Base-by-base conservation (phyloP, 2,329 filamentous ascomycete species). In the Sclerotinia glacialis region DNA sequence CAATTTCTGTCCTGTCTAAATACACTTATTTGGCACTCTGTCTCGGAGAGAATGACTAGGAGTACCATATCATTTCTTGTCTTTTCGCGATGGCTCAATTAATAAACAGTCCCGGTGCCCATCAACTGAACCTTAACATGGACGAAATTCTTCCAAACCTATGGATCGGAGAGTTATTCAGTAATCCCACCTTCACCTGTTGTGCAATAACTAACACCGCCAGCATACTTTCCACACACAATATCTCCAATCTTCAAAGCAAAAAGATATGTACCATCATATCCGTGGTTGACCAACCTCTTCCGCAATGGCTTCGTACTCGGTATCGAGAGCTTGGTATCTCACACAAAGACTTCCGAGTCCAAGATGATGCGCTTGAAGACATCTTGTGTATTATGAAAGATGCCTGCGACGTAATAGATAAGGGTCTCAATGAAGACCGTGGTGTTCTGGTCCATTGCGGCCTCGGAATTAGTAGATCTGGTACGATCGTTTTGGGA, bases 161-260 rank as follows among this genome's bases (percentile, higher is more conserved):
- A 18, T 60, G 42, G 56, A 47, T 60, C 28, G 56, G 56, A 60
- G 56, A 60, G 56, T 60, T 34, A 23, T 23, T 47, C 2, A 46
- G 7, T 21, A 2, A 16, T n/a, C 56, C 31, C 5, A 34, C n/a
- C 56, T 34, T 16, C 2, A 7, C 18, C 18, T n/a, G 0, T 11
- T 18, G 9, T 2, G 1, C 26, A 34, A 8, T 60, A 5, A 18
- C 42, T 34, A 47, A 60, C 21, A 23, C 6, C 1, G 8, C 14
- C 28, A 60, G 56, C 12, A 47, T 49, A 5, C 28, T 60, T 1
- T 60, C 56, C 14, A 47, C 56, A 37, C 47, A 47, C 21, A 47
- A 60, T 2, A 47, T n/a, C 3, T 23, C 42, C 21, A 34, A 60
- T 60, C 56, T 60, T 12, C 42, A 37, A 16, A 23, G 28, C 21